A percentile compares a stretch with the other conserved stretches of the same genome.
These are phyloP conservation scores for Tetrahymena malaccensis DNA, from an alignment of 73 alveolate genomes.

Conservation along the genomic window DNA sequence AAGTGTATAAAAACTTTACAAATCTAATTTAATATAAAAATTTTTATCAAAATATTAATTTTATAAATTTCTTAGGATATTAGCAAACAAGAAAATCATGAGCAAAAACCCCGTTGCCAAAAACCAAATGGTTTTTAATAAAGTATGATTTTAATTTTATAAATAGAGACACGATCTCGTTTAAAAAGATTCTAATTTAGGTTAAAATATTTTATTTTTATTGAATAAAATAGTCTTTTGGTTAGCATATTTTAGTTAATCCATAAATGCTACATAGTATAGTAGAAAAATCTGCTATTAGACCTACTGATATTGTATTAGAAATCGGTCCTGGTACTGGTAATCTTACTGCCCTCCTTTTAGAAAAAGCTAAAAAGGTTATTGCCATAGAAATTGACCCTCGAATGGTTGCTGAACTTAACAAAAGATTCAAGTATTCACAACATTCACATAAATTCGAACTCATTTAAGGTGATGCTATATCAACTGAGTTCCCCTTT, in stretches of 20 bases:
- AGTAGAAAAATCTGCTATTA: slow-evolving; percentile 90
- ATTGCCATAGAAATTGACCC: slow-evolving; percentile 97
- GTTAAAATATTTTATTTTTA: background rate
- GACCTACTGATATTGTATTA: slow-evolving; percentile 92
- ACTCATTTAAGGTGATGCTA: slow-evolving; percentile 89
- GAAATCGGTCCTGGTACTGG: slow-evolving; percentile 99
- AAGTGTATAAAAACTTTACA: background rate
- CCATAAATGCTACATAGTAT: slow-evolving; percentile 83
- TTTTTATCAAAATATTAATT: background rate
- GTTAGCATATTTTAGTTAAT: slow-evolving; percentile 94
- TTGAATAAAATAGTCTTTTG: slow-evolving; percentile 38
- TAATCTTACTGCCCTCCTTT: slow-evolving; percentile 84
- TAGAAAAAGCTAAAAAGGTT: slow-evolving; percentile 88
- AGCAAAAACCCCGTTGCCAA: background rate
- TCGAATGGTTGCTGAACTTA: slow-evolving; percentile 94
- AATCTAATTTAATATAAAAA: background rate
- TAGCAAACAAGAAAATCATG: background rate
- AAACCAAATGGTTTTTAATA: background rate
- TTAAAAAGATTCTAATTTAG: background rate
- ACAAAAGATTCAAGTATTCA: slow-evolving; percentile 83
- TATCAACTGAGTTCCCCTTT: slow-evolving; percentile 90
- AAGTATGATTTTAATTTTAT: background rate
- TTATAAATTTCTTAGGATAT: background rate
- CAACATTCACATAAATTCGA: slow-evolving; percentile 84
- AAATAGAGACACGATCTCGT: background rate